Evolutionary conservation across 108 stramenopile species (phyloP).

Genomic region (Aurantiochytrium sp.): DNA sequence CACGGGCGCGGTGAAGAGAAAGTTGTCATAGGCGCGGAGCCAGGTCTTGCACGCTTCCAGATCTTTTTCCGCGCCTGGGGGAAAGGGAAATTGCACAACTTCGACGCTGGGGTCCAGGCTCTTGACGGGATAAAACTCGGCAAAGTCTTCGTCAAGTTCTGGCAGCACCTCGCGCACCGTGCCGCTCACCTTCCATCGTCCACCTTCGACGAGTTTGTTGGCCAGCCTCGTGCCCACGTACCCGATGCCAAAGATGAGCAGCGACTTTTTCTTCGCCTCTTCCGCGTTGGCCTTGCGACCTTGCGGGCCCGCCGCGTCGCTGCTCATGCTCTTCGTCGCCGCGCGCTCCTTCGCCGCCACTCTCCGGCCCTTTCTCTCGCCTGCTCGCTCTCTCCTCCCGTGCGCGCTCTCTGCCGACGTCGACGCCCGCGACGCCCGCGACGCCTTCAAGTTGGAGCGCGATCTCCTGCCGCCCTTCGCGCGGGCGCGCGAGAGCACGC

Average conservation of each 20-base stretch:
- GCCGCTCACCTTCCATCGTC: neutral
- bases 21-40: neutral
- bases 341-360: no score
- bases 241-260: neutral
- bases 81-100: neutral
- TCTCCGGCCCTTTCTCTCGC: no score
- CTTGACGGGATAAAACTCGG: neutral
- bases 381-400: no score
- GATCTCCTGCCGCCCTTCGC: no score
- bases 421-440: no score
- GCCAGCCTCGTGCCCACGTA: slow-evolving; percentile 7
- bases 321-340: no score
- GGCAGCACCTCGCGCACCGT: neutral
- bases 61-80: neutral
- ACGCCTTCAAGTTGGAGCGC: no score
- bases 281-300: neutral
- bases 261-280: neutral
- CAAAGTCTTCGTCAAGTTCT: neutral
- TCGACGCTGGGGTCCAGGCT: neutral
- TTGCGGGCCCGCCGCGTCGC: no score
- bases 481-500: no score
- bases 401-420: no score
- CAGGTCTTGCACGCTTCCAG: neutral
- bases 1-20: neutral
- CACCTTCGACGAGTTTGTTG: neutral